Conservation (phyloP, 106 monocot genomes). For the Gastrodia elata region DNA sequence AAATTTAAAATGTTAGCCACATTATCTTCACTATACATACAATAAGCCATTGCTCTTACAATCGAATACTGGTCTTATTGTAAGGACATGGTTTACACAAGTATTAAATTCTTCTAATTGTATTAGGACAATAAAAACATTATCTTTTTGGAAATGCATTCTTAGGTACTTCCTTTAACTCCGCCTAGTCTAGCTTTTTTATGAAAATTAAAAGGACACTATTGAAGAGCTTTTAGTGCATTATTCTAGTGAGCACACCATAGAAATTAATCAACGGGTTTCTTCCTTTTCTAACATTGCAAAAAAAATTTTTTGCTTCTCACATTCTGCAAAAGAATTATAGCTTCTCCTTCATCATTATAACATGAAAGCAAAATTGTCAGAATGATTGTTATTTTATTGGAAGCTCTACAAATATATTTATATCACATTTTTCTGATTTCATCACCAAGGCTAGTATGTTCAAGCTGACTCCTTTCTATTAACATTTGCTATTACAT, state of each 20-base stretch:
- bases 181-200: neutral
- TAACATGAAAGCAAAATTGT: neutral
- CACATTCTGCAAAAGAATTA: constrained; percentile 1
- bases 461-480: neutral
- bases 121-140: neutral
- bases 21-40: neutral
- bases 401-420: neutral
- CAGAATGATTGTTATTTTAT: neutral
- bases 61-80: neutral
- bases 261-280: neutral
- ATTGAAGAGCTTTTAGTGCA: neutral
- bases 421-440: neutral
- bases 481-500: neutral
- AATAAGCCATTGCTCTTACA: neutral
- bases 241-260: neutral
- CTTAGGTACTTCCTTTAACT: neutral
- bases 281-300: neutral
- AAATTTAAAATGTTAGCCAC: neutral
- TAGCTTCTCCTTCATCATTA: neutral
- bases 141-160: neutral
- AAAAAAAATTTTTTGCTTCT: neutral
- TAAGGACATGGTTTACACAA: neutral
- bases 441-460: neutral
- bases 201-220: neutral
- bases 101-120: neutral